These are phyloP conservation scores for Delitschia confertaspora DNA, from an alignment of 495 filamentous ascomycete species.

Conservation along the genomic window DNA sequence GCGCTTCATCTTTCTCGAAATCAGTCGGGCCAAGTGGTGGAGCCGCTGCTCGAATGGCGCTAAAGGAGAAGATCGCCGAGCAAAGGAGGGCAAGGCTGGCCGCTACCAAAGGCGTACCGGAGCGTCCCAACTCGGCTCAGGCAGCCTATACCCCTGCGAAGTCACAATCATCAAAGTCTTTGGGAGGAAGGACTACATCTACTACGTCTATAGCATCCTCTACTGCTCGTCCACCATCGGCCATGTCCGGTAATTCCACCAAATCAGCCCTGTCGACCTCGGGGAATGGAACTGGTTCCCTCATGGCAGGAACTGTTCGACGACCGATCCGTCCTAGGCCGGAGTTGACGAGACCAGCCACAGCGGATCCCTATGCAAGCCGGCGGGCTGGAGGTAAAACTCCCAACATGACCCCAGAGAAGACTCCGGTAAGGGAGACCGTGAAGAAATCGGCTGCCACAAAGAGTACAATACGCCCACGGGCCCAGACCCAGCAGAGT, in stretches of 20 bases:
- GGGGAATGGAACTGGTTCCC: conserved; percentile 34
- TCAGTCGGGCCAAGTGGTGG: conserved; percentile 38
- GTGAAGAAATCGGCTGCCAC: conserved; percentile 30
- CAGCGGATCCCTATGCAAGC: conserved; percentile 49
- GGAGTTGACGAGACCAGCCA: conserved; percentile 47
- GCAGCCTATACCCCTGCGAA: conserved; percentile 49
- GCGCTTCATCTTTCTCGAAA: conserved; percentile 40
- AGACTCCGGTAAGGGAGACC: conserved; percentile 38
- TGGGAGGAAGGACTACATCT: conserved; percentile 24
- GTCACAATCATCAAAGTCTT: conserved; percentile 36
- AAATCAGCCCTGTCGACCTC: conserved; percentile 21
- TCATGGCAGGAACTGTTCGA: conserved; percentile 53
- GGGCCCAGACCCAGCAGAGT: conserved; percentile 21
- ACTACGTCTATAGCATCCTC: conserved; percentile 27
- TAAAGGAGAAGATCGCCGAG: conserved; percentile 74
- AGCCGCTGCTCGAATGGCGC: conserved; percentile 45
- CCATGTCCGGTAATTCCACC: conserved; percentile 17
- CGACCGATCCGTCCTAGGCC: conserved; percentile 41
- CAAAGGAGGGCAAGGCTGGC: conserved; percentile 59
- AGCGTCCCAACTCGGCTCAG: conserved; percentile 69
- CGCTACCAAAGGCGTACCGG: conserved; percentile 50
- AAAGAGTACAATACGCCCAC: conserved; percentile 16
- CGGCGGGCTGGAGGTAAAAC: conserved; percentile 33
- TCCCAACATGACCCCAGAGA: conserved; percentile 37
- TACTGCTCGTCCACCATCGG: conserved; percentile 24